Conservation (phyloP, 257 asterid genomes). For the Salvia miltiorrhiza region DNA sequence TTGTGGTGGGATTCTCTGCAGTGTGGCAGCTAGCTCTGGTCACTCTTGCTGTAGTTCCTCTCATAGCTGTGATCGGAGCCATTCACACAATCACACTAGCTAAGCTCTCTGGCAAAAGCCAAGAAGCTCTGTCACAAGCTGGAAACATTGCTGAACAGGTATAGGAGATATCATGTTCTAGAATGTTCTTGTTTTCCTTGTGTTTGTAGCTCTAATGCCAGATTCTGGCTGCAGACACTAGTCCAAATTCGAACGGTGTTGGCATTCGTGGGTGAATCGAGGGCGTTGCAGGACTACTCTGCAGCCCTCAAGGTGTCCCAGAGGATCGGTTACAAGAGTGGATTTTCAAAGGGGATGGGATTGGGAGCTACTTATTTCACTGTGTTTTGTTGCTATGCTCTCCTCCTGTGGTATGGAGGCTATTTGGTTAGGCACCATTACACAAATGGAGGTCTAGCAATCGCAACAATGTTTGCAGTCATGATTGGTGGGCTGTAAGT, state of each 20-base stretch:
- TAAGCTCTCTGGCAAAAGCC: conserved; percentile 70
- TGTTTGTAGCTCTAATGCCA: conserved; percentile 17
- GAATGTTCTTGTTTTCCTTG: neutral
- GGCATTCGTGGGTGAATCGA: conserved; percentile 86
- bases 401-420: conserved; percentile 91
- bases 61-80: conserved; percentile 80
- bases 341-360: conserved; percentile 78
- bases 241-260: conserved; percentile 77
- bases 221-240: conserved; percentile 52
- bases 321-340: conserved; percentile 68
- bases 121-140: conserved; percentile 81
- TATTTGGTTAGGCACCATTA: conserved; percentile 79
- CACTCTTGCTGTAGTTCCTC: conserved; percentile 88
- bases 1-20: conserved; percentile 89
- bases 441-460: conserved; percentile 91
- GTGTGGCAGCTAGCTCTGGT: conserved; percentile 88
- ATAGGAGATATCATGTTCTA: neutral
- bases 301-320: conserved; percentile 65
- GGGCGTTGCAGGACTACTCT: conserved; percentile 74
- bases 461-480: conserved; percentile 88
- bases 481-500: conserved; percentile 95
- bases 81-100: conserved; percentile 64
- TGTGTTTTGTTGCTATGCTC: conserved; percentile 85
- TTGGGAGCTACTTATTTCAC: conserved; percentile 87
- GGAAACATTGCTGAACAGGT: conserved; percentile 92